Percentiles rank a stretch among this genome's conserved stretches.
These are phyloP conservation scores for Boechera retrofracta DNA, from an alignment of 345 rosid species.

Conservation along the genomic window DNA sequence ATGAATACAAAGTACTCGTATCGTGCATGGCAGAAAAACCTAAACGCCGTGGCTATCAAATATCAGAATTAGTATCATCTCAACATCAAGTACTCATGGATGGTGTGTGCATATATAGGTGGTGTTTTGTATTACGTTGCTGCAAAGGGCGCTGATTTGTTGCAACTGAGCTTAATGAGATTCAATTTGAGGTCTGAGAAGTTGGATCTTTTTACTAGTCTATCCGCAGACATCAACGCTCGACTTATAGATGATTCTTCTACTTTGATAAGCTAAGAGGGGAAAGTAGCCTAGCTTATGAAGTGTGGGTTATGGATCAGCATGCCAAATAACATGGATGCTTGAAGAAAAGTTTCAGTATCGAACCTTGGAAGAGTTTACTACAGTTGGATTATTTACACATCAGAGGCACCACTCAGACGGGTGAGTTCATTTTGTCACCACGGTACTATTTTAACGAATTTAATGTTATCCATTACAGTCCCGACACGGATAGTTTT, in stretches of 20 bases:
- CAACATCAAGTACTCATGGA: constrained; percentile 24
- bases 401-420: constrained; percentile 3
- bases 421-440: constrained; percentile 18
- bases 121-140: constrained; percentile 25
- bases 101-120: constrained; percentile 10
- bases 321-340: not conserved
- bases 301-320: constrained; percentile 22
- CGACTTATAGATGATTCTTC: not conserved
- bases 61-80: not conserved
- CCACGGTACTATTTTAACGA: not conserved
- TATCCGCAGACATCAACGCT: not conserved
- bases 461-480: not conserved
- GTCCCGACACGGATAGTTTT: not conserved
- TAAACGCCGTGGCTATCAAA: not conserved
- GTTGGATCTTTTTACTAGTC: not conserved
- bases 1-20: not conserved
- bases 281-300: constrained; percentile 1
- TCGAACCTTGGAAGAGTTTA: not conserved
- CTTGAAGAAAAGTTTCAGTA: constrained; percentile 7
- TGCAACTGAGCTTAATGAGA: not conserved
- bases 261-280: not conserved
- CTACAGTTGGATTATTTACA: not conserved
- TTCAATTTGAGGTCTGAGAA: constrained; percentile 19
- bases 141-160: not conserved
- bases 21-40: not conserved